Base-by-base conservation (phyloP, 225 moss, liverwort and hornwort genomes). In the Antitrichia curtipendula region DNA sequence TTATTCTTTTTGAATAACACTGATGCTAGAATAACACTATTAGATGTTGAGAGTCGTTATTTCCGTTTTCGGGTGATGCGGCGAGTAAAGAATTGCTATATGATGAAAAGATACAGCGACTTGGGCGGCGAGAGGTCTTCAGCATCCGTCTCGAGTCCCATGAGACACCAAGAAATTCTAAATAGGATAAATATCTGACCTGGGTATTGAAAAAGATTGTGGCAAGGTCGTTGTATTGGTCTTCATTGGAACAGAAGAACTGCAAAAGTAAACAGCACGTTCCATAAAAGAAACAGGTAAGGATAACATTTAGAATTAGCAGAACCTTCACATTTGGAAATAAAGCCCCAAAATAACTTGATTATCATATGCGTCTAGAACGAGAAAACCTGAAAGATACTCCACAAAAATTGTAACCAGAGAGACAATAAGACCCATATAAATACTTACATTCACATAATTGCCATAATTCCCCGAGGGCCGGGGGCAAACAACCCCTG, bases 131-230 rank as follows among this genome's bases (percentile, higher is more conserved):
- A 49, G 73, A 85, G 69, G 18, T 80, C 45, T 72, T 83, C 80
- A 84, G 34, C 58, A 78, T 83, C 64, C 60, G 57, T 31, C 83
- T 84, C 41, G 28, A 36, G 71, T 84, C 75, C 80, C 83, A 75
- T 50, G n/a, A 71, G 79, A 21, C 53, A 84, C 45, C 68, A 85
- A 68, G 71, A 84, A 54, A 75, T 61, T 81, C 81, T 38, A 49
- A 81, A 86, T 34, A 47, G 57, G 69, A 85, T 22, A 85, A 60
- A 69, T 49, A 78, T 81, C 89, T 86, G 52, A 92, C 98, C 98
- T 99, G 98, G 34, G 99, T 99, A 84, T 99, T 99, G 87, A 99
- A 97, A 90, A 99, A 99, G 79, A 99, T 99, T 78, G 99, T 99
- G 38, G 99, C 99, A 86, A 99, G 95, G 88, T 99, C 99, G 86